phyloP scores from a whole-genome alignment of 352 stramenopile genomes.

The Phytophthora gonapodyides region DNA sequence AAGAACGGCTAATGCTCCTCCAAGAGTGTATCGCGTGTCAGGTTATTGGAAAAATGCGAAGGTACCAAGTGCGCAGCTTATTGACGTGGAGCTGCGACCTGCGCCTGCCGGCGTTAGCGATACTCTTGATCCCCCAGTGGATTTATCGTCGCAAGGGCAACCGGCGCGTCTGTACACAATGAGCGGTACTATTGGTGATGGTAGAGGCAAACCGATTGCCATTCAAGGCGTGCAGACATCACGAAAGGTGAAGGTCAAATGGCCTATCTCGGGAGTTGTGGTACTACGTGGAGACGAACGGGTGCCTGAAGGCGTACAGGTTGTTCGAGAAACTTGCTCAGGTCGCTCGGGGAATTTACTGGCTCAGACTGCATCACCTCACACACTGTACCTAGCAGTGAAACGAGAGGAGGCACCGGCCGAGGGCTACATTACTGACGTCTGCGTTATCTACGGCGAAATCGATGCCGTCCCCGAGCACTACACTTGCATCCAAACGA shows the following conservation, averaged over 20 bases:
- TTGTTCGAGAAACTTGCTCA: conserved; percentile 74
- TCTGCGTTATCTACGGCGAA: conserved; percentile 87
- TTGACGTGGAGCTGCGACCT: conserved; percentile 74
- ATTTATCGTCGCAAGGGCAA: conserved; percentile 27
- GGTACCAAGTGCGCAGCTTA: conserved; percentile 71
- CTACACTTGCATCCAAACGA: conserved; percentile 76
- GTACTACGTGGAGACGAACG: conserved; percentile 76
- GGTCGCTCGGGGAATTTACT: conserved; percentile 74
- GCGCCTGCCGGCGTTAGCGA: conserved; percentile 22
- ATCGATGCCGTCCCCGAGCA: conserved; percentile 83
- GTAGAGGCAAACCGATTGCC: conserved; percentile 49
- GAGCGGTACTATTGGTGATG: conserved; percentile 76
- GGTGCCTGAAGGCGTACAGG: conserved; percentile 70
- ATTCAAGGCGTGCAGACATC: conserved; percentile 72
- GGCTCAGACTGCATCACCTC: conserved; percentile 69
- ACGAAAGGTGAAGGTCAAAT: conserved; percentile 64
- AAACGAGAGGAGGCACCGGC: conserved; percentile 60
- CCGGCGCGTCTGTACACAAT: conserved; percentile 44
- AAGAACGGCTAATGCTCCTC: conserved; percentile 7
- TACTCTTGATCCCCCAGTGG: conserved; percentile 18
- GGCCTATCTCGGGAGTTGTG: conserved; percentile 75
- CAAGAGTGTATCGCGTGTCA: conserved; percentile 53
- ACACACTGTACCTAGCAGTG: conserved; percentile 77
- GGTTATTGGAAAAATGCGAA: conserved; percentile 81
- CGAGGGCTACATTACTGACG: conserved; percentile 64